Conservation (phyloP, 1,139 yeast genomes). For the Kodamaea anthophila region DNA sequence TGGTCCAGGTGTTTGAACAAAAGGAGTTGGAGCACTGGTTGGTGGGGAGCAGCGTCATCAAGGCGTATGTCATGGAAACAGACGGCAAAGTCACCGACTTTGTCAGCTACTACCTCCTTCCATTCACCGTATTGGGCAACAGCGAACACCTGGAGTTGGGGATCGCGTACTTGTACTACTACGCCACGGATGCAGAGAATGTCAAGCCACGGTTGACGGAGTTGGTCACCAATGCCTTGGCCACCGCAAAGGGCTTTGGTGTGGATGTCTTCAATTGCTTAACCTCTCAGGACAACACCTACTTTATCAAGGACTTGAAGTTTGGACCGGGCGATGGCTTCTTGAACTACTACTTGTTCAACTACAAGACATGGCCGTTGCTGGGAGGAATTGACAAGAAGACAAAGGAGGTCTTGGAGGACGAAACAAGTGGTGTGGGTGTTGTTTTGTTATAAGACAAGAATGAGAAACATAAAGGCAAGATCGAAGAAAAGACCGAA, state of each 20-base stretch:
- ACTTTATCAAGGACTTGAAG: conserved; percentile 73
- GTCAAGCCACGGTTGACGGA: conserved; percentile 49
- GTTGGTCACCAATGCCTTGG: conserved; percentile 69
- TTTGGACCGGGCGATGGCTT: conserved; percentile 95
- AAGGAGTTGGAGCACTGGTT: conserved; percentile 85
- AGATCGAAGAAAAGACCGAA: not conserved
- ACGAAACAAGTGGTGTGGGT: conserved; percentile 74
- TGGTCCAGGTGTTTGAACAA: conserved; percentile 61
- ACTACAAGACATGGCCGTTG: conserved; percentile 76
- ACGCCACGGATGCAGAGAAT: conserved; percentile 57
- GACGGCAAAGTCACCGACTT: conserved; percentile 76
- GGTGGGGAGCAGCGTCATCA: conserved; percentile 57
- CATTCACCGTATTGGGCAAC: conserved; percentile 77
- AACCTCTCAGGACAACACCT: conserved; percentile 82
- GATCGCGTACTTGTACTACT: conserved; percentile 85
- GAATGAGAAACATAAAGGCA: not conserved
- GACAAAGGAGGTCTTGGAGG: conserved; percentile 45
- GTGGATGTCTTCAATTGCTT: conserved; percentile 94
- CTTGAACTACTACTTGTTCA: conserved; percentile 85
- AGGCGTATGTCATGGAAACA: conserved; percentile 74
- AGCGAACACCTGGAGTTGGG: conserved; percentile 62
- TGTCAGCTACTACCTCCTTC: conserved; percentile 81
- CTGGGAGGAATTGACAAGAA: conserved; percentile 67
- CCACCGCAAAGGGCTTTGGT: conserved; percentile 57
- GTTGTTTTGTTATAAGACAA: conserved; percentile 63